Evolutionary conservation across 768 basidiomycete genomes (phyloP).

Genomic region (Phanerochaete carnosa): DNA sequence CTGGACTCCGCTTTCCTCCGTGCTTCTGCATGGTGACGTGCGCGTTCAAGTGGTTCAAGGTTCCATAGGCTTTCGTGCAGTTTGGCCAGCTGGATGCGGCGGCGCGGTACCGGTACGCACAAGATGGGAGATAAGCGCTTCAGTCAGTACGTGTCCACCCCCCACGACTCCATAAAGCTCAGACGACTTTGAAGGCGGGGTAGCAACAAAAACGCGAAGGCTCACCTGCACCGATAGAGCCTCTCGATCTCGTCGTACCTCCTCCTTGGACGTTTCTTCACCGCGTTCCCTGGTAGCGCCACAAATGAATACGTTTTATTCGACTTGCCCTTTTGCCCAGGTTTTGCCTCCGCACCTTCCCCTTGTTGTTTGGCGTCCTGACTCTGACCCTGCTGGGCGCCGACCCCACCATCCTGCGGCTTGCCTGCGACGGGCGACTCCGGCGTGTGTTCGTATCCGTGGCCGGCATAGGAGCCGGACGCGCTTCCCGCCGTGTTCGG

Average conservation of each 20-base stretch:
- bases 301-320: constrained; percentile 82
- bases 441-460: not conserved
- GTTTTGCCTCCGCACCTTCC: not conserved
- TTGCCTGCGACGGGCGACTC: not conserved
- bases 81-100: constrained; percentile 32
- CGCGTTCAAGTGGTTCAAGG: constrained; percentile 95
- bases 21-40: constrained; percentile 99
- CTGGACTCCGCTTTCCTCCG: constrained; percentile 83
- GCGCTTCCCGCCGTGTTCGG: constrained; percentile 1
- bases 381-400: not conserved
- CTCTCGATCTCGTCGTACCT: constrained; percentile 96
- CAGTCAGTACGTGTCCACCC: not conserved
- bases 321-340: constrained; percentile 19
- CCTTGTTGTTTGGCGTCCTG: not conserved
- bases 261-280: constrained; percentile 81
- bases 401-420: not conserved
- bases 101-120: no score
- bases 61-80: constrained; percentile 84
- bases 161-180: not conserved
- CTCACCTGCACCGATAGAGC: constrained; percentile 81
- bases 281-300: constrained; percentile 72
- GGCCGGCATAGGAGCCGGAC: not conserved
- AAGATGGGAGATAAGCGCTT: not conserved
- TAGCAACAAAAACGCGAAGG: constrained; percentile 18
- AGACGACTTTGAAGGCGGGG: not conserved